Evolutionary conservation across 2,329 filamentous ascomycete species (phyloP).

Genomic region (Thielaviopsis ethacetica): DNA sequence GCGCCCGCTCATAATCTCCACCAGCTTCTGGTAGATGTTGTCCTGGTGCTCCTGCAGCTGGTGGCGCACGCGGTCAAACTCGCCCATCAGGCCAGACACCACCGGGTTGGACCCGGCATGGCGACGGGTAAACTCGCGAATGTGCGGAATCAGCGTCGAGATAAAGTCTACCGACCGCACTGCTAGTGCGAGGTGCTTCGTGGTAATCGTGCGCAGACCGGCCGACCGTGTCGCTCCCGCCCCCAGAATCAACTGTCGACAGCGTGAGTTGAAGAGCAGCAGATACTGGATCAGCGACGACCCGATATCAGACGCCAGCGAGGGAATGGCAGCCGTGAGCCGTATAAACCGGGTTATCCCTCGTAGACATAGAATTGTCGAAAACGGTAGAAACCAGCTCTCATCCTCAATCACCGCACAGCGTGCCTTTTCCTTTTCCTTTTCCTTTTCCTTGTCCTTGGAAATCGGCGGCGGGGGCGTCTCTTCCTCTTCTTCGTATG

Average conservation of each 20-base stretch:
- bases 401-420: slow-evolving; percentile 70
- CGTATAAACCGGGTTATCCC: slow-evolving; percentile 73
- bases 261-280: slow-evolving; percentile 86
- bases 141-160: slow-evolving; percentile 70
- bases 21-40: slow-evolving; percentile 80
- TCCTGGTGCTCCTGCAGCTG: slow-evolving; percentile 79
- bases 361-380: slow-evolving; percentile 63
- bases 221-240: slow-evolving; percentile 81
- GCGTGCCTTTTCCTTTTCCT: slow-evolving; percentile 46
- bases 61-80: slow-evolving; percentile 77
- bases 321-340: slow-evolving; percentile 70
- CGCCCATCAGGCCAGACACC: slow-evolving; percentile 48
- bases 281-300: slow-evolving; percentile 68
- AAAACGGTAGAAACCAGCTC: slow-evolving; percentile 70
- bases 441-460: slow-evolving; percentile 35
- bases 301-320: slow-evolving; percentile 73
- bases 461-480: slow-evolving; percentile 23
- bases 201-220: slow-evolving; percentile 89
- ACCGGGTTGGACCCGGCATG: slow-evolving; percentile 38
- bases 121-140: slow-evolving; percentile 78
- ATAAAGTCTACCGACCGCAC: slow-evolving; percentile 81
- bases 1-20: slow-evolving; percentile 77
- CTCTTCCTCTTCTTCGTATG: slow-evolving; percentile 23
- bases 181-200: slow-evolving; percentile 82
- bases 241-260: slow-evolving; percentile 89